Conservation (phyloP, 2,329 filamentous ascomycete genomes). For the Neofusicoccum sp. region DNA sequence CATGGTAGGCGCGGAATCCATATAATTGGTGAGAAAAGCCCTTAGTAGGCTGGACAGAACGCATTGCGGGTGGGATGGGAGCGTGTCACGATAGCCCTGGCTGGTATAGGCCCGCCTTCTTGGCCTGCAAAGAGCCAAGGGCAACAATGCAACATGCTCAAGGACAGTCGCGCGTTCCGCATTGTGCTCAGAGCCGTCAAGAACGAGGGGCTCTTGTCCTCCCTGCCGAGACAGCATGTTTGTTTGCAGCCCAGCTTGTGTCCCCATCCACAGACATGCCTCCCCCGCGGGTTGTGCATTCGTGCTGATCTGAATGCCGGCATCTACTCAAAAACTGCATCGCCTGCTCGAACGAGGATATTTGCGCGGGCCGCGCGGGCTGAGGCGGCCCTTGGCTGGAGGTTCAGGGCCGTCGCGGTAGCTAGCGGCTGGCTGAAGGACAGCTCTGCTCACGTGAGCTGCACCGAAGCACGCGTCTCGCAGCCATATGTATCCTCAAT, state of each 20-base stretch:
- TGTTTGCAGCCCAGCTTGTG: constrained; percentile 1
- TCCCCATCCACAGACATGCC: not conserved
- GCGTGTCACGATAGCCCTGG: not conserved
- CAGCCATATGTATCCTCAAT: not conserved
- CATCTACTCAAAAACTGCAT: not conserved
- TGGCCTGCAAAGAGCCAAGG: not conserved
- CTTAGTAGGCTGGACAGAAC: not conserved
- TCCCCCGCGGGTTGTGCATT: not conserved
- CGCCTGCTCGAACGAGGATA: constrained; percentile 4
- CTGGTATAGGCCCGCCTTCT: not conserved
- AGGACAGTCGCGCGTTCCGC: not conserved
- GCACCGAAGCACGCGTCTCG: not conserved
- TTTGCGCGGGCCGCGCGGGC: not conserved
- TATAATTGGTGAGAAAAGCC: not conserved
- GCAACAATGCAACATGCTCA: not conserved
- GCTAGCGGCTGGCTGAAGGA: not conserved
- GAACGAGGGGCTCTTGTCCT: not conserved
- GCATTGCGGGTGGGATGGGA: not conserved
- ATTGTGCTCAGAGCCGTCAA: not conserved
- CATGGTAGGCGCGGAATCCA: not conserved
- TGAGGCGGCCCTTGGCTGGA: not conserved
- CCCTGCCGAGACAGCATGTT: constrained; percentile 6
- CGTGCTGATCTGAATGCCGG: not conserved
- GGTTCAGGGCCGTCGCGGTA: not conserved
- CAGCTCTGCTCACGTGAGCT: constrained; percentile 4